phyloP scores from a whole-genome alignment of 2,329 filamentous ascomycete genomes.

The Clonostachys solani region DNA sequence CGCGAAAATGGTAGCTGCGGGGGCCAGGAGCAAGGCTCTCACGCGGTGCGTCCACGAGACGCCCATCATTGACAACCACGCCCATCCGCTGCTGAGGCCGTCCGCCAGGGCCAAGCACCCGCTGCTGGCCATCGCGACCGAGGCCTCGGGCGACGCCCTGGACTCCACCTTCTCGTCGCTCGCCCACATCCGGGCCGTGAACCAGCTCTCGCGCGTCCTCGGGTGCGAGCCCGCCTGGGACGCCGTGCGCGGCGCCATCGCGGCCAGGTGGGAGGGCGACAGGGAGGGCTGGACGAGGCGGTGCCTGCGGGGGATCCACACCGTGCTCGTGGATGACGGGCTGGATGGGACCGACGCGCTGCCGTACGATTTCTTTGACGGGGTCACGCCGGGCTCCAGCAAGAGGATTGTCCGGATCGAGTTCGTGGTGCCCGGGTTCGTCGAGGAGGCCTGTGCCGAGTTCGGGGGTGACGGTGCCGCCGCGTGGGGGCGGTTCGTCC shows the following conservation, averaged over 20 bases:
- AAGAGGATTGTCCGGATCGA: conserved; percentile 79
- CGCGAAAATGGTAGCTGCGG: not conserved
- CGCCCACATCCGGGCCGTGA: conserved; percentile 65
- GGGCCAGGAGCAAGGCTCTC: conserved; percentile 14
- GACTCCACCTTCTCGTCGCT: conserved; percentile 57
- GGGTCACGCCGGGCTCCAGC: conserved; percentile 58
- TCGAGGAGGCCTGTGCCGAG: conserved; percentile 35
- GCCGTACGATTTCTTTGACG: conserved; percentile 59
- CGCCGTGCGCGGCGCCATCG: conserved; percentile 37
- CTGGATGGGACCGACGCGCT: conserved; percentile 54
- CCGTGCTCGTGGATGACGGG: conserved; percentile 75
- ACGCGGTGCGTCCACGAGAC: conserved; percentile 39
- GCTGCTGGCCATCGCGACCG: conserved; percentile 61
- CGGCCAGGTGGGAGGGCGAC: conserved; percentile 31
- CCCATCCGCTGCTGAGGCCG: conserved; percentile 61
- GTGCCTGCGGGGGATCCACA: conserved; percentile 70
- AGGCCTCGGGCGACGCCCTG: conserved; percentile 67
- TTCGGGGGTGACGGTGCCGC: conserved; percentile 17
- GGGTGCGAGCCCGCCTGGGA: conserved; percentile 61
- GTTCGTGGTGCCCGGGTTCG: conserved; percentile 60
- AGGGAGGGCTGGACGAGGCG: conserved; percentile 53
- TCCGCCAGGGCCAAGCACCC: conserved; percentile 39
- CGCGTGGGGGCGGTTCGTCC: conserved; percentile 28
- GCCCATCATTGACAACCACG: conserved; percentile 71
- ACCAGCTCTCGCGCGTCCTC: conserved; percentile 63